Percentiles rank a stretch among this genome's conserved stretches.
These are phyloP conservation scores for Erythrobasidium hasegawianum DNA, from an alignment of 1,284 basidiomycete genomes.

Conservation along the genomic window DNA sequence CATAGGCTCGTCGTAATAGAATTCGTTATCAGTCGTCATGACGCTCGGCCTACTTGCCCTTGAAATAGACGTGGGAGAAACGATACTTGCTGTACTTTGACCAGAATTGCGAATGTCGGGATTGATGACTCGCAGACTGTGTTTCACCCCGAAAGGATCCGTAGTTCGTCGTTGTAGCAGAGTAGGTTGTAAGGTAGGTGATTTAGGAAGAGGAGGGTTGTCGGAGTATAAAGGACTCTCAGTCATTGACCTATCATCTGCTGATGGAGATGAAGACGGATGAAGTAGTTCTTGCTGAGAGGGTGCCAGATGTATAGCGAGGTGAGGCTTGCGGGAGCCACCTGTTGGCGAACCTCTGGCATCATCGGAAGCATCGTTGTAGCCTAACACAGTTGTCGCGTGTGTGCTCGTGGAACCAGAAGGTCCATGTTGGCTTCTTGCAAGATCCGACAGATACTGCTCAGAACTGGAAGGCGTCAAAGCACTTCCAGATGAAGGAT, in stretches of 20 bases:
- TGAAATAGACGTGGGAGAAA: not conserved
- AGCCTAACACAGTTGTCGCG: not conserved
- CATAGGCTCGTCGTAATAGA: conserved; percentile 1
- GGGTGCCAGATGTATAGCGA: not conserved
- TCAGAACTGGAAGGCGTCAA: not conserved
- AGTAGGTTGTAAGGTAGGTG: conserved; percentile 21
- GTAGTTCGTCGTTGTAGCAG: conserved; percentile 20
- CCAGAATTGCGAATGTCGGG: conserved; percentile 6
- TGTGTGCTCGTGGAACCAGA: not conserved
- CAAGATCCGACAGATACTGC: not conserved
- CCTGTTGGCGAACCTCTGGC: not conserved
- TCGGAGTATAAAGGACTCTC: conserved; percentile 12
- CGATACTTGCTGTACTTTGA: not conserved
- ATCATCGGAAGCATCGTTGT: not conserved
- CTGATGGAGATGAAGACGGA: conserved; percentile 6
- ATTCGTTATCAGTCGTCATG: conserved; percentile 1
- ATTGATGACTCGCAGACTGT: conserved; percentile 27
- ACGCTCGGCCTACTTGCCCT: not conserved
- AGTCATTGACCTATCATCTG: not conserved
- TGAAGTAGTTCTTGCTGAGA: conserved; percentile 16
- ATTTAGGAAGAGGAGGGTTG: conserved; percentile 11
- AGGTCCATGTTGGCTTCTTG: not conserved
- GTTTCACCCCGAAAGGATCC: conserved; percentile 28
- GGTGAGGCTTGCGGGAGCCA: not conserved
- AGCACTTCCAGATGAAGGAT: not conserved